Percentiles rank a stretch among this genome's conserved stretches.
These are phyloP conservation scores for Glutinoglossum americanum DNA, from an alignment of 495 filamentous ascomycete species.

Conservation along the genomic window DNA sequence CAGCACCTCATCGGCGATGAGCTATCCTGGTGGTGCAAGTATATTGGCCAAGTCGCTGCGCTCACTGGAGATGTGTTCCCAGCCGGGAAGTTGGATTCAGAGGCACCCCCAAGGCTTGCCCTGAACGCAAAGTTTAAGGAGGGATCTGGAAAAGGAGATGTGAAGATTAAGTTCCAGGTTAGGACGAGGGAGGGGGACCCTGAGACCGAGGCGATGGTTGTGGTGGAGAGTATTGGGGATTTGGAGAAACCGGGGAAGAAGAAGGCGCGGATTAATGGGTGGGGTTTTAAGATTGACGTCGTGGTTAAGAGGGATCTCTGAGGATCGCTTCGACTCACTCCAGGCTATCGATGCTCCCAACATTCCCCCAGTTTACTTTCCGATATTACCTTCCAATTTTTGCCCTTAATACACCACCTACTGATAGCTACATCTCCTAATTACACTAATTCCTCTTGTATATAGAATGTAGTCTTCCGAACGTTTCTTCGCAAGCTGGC, in stretches of 20 bases:
- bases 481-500: no score
- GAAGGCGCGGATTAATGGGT: constrained; percentile 30
- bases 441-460: no score
- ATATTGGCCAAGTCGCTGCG: constrained; percentile 31
- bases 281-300: constrained; percentile 1
- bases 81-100: no score
- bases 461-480: no score
- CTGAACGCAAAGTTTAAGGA: neutral
- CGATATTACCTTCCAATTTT: no score
- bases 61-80: constrained; percentile 14
- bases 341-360: no score
- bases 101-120: no score
- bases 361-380: no score
- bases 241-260: constrained; percentile 37
- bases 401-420: no score
- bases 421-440: no score
- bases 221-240: constrained; percentile 19
- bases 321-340: no score
- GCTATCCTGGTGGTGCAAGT: constrained; percentile 39
- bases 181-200: neutral
- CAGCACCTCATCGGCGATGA: constrained; percentile 22
- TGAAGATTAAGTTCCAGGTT: constrained; percentile 2
- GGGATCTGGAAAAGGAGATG: no score
- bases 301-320: neutral
- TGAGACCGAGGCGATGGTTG: neutral